phyloP scores from a whole-genome alignment of 2,329 filamentous ascomycete species.

The Sclerotinia glacialis region DNA sequence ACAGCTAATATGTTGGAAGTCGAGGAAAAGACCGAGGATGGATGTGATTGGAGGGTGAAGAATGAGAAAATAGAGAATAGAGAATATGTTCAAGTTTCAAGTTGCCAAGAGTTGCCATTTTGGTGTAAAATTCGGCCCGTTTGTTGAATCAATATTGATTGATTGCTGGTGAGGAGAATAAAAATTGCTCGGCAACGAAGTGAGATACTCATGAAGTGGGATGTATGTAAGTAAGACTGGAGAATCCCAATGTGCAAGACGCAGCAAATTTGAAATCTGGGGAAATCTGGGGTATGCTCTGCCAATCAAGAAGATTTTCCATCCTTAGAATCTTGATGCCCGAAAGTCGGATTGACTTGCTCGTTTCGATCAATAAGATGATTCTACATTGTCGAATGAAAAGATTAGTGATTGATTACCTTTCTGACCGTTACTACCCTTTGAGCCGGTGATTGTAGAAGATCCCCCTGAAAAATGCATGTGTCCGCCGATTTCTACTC shows the following conservation, averaged over 20 bases:
- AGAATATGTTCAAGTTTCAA: background rate
- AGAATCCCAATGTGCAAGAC: background rate
- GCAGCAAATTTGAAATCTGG: background rate
- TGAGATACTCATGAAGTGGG: slow-evolving; percentile 1
- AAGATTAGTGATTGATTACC: background rate
- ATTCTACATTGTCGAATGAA: background rate
- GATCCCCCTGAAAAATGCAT: background rate
- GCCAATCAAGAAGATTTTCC: background rate
- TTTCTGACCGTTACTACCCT: background rate
- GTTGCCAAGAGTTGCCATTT: background rate
- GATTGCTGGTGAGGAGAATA: no score
- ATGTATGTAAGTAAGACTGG: background rate
- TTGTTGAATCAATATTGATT: background rate
- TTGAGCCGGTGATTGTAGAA: background rate
- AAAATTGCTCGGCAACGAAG: background rate
- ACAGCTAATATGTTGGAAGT: rapidly evolving
- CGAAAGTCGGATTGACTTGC: background rate
- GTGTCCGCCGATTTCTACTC: background rate
- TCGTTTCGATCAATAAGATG: background rate
- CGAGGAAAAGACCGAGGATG: no score
- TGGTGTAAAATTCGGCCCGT: slow-evolving; percentile 6
- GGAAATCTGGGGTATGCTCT: background rate
- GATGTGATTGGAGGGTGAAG: background rate
- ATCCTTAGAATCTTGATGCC: background rate
- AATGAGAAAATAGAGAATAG: background rate